Base-by-base conservation (phyloP, 495 filamentous ascomycete genomes). In the Glarea lozoyensis region DNA sequence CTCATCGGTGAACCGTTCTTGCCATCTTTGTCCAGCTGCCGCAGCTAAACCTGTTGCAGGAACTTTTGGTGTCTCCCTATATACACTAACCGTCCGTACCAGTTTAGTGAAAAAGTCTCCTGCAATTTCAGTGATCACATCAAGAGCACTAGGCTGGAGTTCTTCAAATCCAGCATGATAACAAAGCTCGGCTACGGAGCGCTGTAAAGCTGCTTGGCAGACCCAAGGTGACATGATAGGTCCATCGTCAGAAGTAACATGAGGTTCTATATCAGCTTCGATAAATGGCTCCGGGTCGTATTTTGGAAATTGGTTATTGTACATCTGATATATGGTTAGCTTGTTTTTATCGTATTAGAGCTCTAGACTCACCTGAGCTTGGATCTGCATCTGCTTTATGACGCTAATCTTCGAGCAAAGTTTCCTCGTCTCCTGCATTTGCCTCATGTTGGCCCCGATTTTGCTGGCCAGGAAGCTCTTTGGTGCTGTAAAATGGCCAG, bases 381-480 rank as follows among this genome's bases (percentile, higher is more conserved):
- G 93, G 22, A 95, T 69, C 60, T 97, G 93, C 92, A 99, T 99
- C 67, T 99, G 92, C 70, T 97, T 99, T 58, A 99, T 88, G 45
- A 99, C 83, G 21, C 86, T 80, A 56, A 97, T 89, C 61, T 97
- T 97, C 2, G 88, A 88, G 58, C 86, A 93, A 10, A 99, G 74
- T 60, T 96, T 97, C 52, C 93, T 72, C 0, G 92, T 97, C 45
- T 96, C 90, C 60, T 99, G 92, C 81, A 97, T 88, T 56, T 96
- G 88, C 29, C 76, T 75, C 68, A 97, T 83, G 53, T 99, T 99
- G 39, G 78, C 78, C 47, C 94, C 84, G 55, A 99, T 76, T 58
- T 79, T 89, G 39, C 70, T 70, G n/a, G 83, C 75, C 19, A 99
- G 58, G 35, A 64, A 69, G 57, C 88, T 87, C 21, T 82, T 71